Conservation (phyloP, 768 basidiomycete genomes). For the Lepiota brunneoincarnata region DNA sequence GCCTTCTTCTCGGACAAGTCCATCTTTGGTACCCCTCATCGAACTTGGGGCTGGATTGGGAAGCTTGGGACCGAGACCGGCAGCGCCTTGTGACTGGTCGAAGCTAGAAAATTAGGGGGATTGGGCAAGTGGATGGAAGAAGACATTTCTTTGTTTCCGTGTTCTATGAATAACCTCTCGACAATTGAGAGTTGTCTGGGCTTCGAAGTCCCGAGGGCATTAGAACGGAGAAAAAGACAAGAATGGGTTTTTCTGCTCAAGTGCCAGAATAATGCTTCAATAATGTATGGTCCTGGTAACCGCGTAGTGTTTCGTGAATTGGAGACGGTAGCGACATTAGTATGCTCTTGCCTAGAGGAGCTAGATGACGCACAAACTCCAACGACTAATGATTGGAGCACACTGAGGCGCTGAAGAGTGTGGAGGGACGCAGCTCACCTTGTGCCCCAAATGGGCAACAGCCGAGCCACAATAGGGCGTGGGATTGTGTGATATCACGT, state of each 20-base stretch:
- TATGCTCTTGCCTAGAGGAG: neutral
- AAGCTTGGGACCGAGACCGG: conserved; percentile 14
- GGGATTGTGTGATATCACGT: conserved; percentile 2
- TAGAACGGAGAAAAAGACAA: conserved; percentile 2
- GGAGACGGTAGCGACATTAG: neutral
- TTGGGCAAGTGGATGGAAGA: neutral
- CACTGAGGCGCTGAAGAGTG: neutral
- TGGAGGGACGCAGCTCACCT: neutral
- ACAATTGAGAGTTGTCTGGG: neutral
- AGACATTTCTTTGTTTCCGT: conserved; percentile 6
- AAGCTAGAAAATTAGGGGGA: conserved; percentile 16
- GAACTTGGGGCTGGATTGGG: conserved; percentile 20
- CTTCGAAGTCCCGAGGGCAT: conserved; percentile 1
- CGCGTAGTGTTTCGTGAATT: neutral
- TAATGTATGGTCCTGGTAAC: neutral
- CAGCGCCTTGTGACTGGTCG: conserved; percentile 24
- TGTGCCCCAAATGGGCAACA: neutral
- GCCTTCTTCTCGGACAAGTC: conserved; percentile 24
- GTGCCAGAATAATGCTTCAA: neutral
- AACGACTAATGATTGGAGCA: neutral
- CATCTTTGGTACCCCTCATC: conserved; percentile 39
- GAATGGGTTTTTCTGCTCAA: neutral
- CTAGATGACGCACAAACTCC: neutral
- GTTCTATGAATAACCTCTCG: conserved; percentile 6
- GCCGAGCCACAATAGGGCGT: neutral